Conservation (phyloP, 2,329 filamentous ascomycete species). For the Didymella lethalis region DNA sequence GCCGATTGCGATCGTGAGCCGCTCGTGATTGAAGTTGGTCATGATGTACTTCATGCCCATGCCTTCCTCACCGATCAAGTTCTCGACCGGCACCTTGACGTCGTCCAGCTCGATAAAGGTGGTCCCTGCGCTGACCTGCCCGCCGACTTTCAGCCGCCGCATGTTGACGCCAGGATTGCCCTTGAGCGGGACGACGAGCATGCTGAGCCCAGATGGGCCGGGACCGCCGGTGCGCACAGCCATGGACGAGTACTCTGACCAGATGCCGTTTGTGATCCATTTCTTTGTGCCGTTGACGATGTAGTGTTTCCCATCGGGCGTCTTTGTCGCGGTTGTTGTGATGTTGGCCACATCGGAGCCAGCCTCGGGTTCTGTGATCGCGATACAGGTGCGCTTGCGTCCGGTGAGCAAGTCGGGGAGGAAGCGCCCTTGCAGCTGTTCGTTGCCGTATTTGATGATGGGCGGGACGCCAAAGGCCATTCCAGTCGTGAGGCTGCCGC, state of each 20-base stretch:
- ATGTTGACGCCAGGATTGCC: slow-evolving; percentile 71
- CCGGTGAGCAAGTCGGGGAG: slow-evolving; percentile 73
- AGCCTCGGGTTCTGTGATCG: slow-evolving; percentile 79
- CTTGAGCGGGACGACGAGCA: slow-evolving; percentile 76
- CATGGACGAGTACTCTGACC: slow-evolving; percentile 73
- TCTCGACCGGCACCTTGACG: slow-evolving; percentile 73
- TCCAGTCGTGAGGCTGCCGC: slow-evolving; percentile 72
- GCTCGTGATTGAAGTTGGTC: slow-evolving; percentile 83
- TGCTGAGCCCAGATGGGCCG: slow-evolving; percentile 68
- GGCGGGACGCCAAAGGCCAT: slow-evolving; percentile 77
- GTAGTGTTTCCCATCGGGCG: slow-evolving; percentile 70
- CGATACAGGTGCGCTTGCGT: slow-evolving; percentile 74
- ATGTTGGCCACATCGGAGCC: slow-evolving; percentile 79
- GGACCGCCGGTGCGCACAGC: slow-evolving; percentile 76
- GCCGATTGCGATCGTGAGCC: slow-evolving; percentile 70
- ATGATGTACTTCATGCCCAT: slow-evolving; percentile 77
- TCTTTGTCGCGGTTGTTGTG: slow-evolving; percentile 70
- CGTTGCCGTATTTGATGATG: slow-evolving; percentile 72
- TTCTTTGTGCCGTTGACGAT: slow-evolving; percentile 80
- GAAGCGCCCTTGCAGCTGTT: slow-evolving; percentile 71
- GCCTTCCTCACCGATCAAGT: slow-evolving; percentile 74
- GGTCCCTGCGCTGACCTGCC: slow-evolving; percentile 71
- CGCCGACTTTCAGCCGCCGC: slow-evolving; percentile 71
- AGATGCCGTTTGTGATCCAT: slow-evolving; percentile 69
- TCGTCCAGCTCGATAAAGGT: slow-evolving; percentile 81